Evolutionary conservation across 257 asterid species (phyloP), one percentile per base, ranked within the genome.

Genomic region (Oldenlandia corymbosa): DNA sequence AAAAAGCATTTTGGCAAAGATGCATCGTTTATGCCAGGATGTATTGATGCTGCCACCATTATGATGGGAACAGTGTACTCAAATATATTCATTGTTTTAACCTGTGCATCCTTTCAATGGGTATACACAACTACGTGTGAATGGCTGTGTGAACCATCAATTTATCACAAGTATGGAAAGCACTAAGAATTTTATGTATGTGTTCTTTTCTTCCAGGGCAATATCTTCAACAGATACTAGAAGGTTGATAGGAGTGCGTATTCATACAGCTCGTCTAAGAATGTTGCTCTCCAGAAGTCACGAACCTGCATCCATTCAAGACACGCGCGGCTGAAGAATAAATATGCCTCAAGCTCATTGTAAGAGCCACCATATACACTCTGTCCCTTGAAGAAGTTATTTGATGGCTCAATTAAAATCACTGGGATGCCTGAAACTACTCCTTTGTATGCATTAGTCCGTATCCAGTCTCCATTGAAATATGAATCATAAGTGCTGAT

Each of bases 301-400:
- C 73, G 21, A 68, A 90, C 97, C 97, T 90, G 96, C 85, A 90
- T 80, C 96, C 92, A 90, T 71, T 87, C 97, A 65, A 87, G 95
- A 74, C 94, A 85, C 65, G 97, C 95, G 45, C 96, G 96, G 67
- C 94, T 84, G 68, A 90, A 85, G 83, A 80, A 90, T 23, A 87
- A 78, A 80, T 87, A 90, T 17, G 97, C 95, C 67, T 90, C 97
- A 52, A 85, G 82, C 74, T 90, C 97, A 55, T 90, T 53, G 73
- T 85, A 90, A 43, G 96, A 87, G 24, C 97, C 97, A 71, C 97
- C 96, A 64, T 87, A 90, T 37, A 90, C 90, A 68, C 68, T 78
- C 58, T 61, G 78, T 21, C 97, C 97, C 85, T 85, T 90, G 66
- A 87, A 90, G 69, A 90, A 85, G 41, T 80, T 78, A 71, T 90